These are phyloP conservation scores for Lasiosphaeria ovina DNA, from an alignment of 495 filamentous ascomycete species.

Conservation along the genomic window DNA sequence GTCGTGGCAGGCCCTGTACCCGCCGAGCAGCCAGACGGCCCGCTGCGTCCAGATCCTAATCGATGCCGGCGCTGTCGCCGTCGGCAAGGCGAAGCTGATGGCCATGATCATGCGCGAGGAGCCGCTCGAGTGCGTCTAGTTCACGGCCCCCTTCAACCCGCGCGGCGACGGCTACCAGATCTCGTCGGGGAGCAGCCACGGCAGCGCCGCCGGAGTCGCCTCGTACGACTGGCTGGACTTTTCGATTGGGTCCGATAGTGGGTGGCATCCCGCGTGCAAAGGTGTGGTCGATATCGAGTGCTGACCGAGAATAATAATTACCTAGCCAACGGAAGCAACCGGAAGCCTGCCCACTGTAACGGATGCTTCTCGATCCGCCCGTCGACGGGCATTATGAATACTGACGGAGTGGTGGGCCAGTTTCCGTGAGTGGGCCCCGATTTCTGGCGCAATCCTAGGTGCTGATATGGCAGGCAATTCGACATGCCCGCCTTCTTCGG, in stretches of 20 bases:
- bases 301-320: neutral
- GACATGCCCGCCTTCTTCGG: conserved; percentile 8
- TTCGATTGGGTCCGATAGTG: conserved; percentile 13
- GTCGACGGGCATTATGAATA: conserved; percentile 1
- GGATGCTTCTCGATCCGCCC: conserved; percentile 13
- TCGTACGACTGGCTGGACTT: conserved; percentile 15
- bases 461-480: neutral
- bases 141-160: conserved; percentile 8
- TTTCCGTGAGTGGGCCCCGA: neutral
- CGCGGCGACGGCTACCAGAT: conserved; percentile 14
- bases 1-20: neutral
- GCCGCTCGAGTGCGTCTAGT: conserved; percentile 11
- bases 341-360: conserved; percentile 9
- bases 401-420: conserved; percentile 1
- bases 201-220: conserved; percentile 6
- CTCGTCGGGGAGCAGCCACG: conserved; percentile 7
- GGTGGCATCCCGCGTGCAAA: neutral
- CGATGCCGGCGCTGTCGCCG: conserved; percentile 1
- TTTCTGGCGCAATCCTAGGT: no score
- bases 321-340: conserved; percentile 7
- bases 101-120: conserved; percentile 3
- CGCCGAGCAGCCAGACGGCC: neutral
- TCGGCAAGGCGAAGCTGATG: conserved; percentile 11
- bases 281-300: neutral
- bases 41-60: conserved; percentile 2